A percentile compares a stretch with the other conserved stretches of the same genome.
These are phyloP conservation scores for Monosporozyma servazzii DNA, from an alignment of 805 yeast genomes.

Conservation along the genomic window DNA sequence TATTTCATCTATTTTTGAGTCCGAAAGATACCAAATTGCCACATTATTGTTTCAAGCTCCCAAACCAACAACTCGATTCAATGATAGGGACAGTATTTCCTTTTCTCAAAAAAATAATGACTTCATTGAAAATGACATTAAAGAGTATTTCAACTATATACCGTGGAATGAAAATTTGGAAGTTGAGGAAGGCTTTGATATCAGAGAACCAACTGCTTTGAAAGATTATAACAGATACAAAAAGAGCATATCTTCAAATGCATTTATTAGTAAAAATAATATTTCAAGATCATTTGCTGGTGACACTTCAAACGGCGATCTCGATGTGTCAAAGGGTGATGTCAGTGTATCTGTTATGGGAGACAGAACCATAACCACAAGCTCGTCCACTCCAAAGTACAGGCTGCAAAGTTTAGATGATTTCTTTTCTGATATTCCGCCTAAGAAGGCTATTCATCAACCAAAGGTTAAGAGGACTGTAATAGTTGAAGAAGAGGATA, in stretches of 20 bases:
- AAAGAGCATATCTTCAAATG: conserved; percentile 27
- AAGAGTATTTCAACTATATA: conserved; percentile 7
- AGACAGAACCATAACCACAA: neutral
- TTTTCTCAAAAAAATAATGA: neutral
- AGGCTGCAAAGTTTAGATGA: conserved; percentile 78
- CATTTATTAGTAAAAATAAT: conserved; percentile 9
- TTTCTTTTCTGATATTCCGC: conserved; percentile 51
- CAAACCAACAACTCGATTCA: conserved; percentile 35
- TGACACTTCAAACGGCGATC: neutral
- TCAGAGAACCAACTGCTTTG: conserved; percentile 33
- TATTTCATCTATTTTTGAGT: conserved; percentile 49
- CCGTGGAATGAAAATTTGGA: conserved; percentile 14
- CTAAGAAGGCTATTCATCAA: neutral
- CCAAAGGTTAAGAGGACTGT: conserved; percentile 13
- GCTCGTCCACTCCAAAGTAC: conserved; percentile 28
- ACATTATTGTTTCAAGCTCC: conserved; percentile 67
- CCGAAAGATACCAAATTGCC: conserved; percentile 50
- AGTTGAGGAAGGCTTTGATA: conserved; percentile 11
- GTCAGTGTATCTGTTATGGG: neutral
- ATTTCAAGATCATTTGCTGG: conserved; percentile 2
- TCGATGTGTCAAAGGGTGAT: neutral
- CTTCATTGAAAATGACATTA: conserved; percentile 6
- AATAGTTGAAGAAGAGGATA: conserved; percentile 18
- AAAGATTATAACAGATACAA: conserved; percentile 33
- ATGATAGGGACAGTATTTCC: conserved; percentile 32